Conservation (phyloP, 768 basidiomycete species). For the Tulasnella sp. region DNA sequence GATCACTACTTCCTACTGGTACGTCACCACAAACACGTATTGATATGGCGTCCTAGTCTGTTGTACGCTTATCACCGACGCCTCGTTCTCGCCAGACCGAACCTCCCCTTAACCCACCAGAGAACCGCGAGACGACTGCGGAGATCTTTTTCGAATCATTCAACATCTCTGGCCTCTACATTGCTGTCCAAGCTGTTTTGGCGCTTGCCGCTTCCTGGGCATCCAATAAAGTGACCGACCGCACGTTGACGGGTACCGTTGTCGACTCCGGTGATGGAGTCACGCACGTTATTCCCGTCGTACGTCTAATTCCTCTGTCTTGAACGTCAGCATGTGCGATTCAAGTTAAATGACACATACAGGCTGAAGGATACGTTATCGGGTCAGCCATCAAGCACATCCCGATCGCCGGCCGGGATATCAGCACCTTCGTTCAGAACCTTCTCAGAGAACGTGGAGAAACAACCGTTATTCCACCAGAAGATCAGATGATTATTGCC, state of each 20-base stretch:
- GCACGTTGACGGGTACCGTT: constrained; percentile 91
- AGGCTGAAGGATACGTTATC: constrained; percentile 95
- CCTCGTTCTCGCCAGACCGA: constrained; percentile 56
- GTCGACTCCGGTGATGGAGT: constrained; percentile 99
- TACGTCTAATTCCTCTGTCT: not conserved
- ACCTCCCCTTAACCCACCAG: constrained; percentile 93
- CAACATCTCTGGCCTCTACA: constrained; percentile 97
- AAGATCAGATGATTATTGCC: constrained; percentile 86
- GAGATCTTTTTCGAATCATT: constrained; percentile 99
- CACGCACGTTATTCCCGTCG: constrained; percentile 86
- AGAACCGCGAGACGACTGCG: constrained; percentile 97
- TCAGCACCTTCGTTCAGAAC: constrained; percentile 91
- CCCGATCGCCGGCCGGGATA: constrained; percentile 95
- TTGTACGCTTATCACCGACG: not conserved
- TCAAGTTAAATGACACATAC: constrained; percentile 12
- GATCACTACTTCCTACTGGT: constrained; percentile 97
- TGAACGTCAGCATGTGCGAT: not conserved
- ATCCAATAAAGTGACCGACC: constrained; percentile 75
- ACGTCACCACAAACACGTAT: constrained; percentile 27
- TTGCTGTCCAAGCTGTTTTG: constrained; percentile 96
- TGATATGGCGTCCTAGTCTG: not conserved
- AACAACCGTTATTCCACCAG: constrained; percentile 78
- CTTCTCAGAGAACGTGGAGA: constrained; percentile 93
- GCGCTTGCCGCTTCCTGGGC: constrained; percentile 98
- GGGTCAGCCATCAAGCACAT: constrained; percentile 98